Percentiles rank a stretch among this genome's conserved stretches.
phyloP scores from a whole-genome alignment of 805 yeast species.

The Lachancea quebecensis region DNA sequence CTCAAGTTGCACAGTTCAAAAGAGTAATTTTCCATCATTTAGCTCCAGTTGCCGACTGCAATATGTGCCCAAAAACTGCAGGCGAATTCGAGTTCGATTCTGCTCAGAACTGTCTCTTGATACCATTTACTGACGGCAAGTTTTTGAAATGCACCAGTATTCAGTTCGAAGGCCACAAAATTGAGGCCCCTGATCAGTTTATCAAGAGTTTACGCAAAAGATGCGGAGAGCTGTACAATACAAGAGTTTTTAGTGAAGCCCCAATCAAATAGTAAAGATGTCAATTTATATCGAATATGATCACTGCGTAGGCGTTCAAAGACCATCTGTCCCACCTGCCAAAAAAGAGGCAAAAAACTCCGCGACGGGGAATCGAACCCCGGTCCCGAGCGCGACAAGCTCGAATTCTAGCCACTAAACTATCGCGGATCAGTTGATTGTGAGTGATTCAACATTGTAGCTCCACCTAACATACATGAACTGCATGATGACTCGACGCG shows the following conservation, averaged over 20 bases:
- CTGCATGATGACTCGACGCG: no score
- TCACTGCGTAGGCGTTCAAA: no score
- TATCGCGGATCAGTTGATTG: conserved; percentile 6
- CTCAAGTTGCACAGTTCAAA: conserved; percentile 29
- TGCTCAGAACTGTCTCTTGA: conserved; percentile 24
- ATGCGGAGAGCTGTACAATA: conserved; percentile 16
- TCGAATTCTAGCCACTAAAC: conserved; percentile 12
- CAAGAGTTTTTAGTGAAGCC: neutral
- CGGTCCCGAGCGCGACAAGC: conserved; percentile 13
- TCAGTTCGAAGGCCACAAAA: conserved; percentile 49
- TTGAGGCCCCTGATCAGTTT: conserved; percentile 43
- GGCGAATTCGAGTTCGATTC: conserved; percentile 30
- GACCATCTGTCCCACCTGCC: no score
- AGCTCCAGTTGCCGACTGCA: neutral
- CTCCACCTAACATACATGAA: no score
- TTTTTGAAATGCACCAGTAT: conserved; percentile 32
- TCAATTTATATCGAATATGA: neutral
- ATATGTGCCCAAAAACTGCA: conserved; percentile 7
- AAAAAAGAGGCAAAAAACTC: conserved; percentile 4
- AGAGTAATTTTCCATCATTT: conserved; percentile 46
- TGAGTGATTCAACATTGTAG: no score
- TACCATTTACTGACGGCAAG: conserved; percentile 40
- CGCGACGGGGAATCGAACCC: conserved; percentile 14
- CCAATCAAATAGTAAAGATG: neutral
- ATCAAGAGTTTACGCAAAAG: conserved; percentile 39